Base-by-base conservation (phyloP, 225 moss, liverwort and hornwort species). In the Pseudoscleropodium purum region DNA sequence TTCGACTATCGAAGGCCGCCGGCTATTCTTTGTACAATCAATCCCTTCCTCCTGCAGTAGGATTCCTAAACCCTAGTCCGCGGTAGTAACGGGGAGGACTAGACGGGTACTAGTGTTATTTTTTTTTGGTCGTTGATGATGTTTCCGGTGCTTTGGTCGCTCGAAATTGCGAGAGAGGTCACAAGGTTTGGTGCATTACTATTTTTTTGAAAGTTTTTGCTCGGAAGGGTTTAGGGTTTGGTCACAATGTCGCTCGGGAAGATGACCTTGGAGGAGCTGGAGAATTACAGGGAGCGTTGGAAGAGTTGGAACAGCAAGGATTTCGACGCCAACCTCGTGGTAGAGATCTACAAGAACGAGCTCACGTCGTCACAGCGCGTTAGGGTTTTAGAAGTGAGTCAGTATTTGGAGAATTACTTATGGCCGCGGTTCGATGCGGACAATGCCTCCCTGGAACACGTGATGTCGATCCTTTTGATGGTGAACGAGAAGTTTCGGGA, bases 401-500 rank as follows among this genome's bases (percentile, higher is more conserved):
- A 99, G 91, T 99, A 99, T 61, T 91, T 99, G 91, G 99, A 99
- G 88, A 99, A 97, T 90, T 97, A 97, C 77, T 87, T 99, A 29
- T 99, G 99, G 99, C 97, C 99, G 75, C 96, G 95, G 34, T 99
- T 99, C 82, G 95, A 97, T 89, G 93, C 94, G 59, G 93, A 86
- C 13, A 94, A 86, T 37, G 97, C 96, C 77, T 93, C 97, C n/a
- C 95, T 97, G 89, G 96, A 96, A 89, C 99, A 99, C 85, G 93
- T 97, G 24, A 94, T 99, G 95, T 99, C 99, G 49, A 97, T 99
- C 59, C 81, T 99, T 19, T 91, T 97, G 76, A 99, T 99, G 99
- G 99, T 99, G 39, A 99, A 99, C 87, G 97, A 99, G 92, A 99
- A 99, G 97, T 99, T 99, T 84, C 95, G 99, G 83, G 99, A 99